Conservation (phyloP, 306 rosid species). For the Quercus robur region DNA sequence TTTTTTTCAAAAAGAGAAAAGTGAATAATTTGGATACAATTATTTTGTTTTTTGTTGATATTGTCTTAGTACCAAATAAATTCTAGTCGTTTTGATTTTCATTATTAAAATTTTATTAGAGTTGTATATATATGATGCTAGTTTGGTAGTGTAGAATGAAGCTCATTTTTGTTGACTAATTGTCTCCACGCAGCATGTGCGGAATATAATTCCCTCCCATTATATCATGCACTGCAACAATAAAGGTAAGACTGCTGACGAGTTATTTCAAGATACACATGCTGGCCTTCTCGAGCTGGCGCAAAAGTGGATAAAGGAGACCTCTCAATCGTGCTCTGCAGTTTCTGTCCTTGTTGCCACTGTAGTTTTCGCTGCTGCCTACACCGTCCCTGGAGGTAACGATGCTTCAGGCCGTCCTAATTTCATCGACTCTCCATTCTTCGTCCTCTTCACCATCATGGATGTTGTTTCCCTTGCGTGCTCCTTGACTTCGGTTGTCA, state of each 20-base stretch:
- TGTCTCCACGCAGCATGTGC: neutral
- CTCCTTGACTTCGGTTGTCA: neutral
- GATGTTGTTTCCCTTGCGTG: neutral
- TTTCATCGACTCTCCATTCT: neutral
- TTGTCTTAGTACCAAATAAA: too few species aligned
- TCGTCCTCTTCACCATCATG: neutral
- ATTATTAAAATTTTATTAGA: too few species aligned
- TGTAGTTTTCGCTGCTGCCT: conserved; percentile 6
- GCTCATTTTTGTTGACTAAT: too few species aligned
- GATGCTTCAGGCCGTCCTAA: neutral
- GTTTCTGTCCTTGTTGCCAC: neutral
- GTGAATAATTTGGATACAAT: too few species aligned
- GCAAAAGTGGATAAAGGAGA: neutral
- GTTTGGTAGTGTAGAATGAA: too few species aligned
- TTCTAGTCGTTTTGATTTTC: too few species aligned
- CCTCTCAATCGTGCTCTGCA: neutral
- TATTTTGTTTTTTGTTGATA: too few species aligned
- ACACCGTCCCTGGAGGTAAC: neutral
- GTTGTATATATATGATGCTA: too few species aligned
- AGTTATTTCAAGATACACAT: neutral
- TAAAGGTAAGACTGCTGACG: neutral
- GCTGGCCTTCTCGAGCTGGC: neutral
- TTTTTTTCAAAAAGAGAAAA: too few species aligned
- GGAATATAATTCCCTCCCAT: neutral
- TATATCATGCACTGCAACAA: neutral